phyloP scores from a whole-genome alignment of 148 eudicot genomes.

The Polygonum aviculare region DNA sequence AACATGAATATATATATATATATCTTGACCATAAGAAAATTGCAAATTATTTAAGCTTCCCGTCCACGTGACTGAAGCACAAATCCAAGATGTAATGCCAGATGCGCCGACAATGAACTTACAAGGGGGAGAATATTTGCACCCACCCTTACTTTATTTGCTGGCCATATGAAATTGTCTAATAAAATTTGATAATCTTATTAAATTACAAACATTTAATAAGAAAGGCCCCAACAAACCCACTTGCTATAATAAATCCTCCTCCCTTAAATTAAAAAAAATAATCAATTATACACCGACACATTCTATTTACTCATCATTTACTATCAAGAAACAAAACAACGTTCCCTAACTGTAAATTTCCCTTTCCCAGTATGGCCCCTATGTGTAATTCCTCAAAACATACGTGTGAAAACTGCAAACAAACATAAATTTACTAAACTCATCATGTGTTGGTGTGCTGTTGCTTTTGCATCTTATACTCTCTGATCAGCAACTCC shows the following conservation, averaged over 20 bases:
- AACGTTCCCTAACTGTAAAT: neutral
- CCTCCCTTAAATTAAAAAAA: neutral
- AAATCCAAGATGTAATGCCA: conserved; percentile 1
- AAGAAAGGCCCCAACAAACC: neutral
- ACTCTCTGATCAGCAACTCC: conserved; percentile 50
- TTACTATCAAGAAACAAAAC: neutral
- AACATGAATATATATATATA: too few species aligned
- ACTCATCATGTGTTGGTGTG: conserved; percentile 9
- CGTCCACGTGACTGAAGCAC: neutral
- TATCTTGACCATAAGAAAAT: too few species aligned
- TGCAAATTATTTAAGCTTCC: neutral
- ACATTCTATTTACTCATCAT: neutral
- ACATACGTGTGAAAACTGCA: neutral
- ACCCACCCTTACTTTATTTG: neutral
- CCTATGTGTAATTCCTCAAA: neutral
- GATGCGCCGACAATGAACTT: conserved; percentile 9
- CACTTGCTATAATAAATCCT: conserved; percentile 2
- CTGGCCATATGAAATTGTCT: neutral
- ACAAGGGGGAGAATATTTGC: neutral
- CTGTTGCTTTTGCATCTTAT: conserved; percentile 22
- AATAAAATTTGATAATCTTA: neutral
- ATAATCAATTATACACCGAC: neutral
- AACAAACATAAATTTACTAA: neutral
- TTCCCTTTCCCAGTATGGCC: neutral
- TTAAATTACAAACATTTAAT: neutral